phyloP scores from a whole-genome alignment of 495 filamentous ascomycete species.

The Acidiella bohemica region DNA sequence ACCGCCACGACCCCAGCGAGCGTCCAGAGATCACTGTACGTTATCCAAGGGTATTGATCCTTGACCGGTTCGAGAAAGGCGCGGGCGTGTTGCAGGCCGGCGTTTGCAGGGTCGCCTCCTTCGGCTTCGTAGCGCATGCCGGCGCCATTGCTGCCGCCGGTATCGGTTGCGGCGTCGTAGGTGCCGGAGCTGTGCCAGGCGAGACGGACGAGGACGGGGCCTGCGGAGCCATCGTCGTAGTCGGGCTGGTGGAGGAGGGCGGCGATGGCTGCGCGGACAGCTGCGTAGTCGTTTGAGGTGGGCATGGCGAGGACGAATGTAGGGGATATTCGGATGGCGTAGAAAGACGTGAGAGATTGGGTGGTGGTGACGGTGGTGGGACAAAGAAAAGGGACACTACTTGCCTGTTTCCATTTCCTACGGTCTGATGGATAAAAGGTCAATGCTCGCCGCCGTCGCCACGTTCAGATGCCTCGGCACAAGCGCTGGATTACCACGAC shows the following conservation, averaged over 20 bases:
- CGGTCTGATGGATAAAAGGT: too few relatives aligned
- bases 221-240: constrained; percentile 51
- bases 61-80: constrained; percentile 50
- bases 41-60: constrained; percentile 45
- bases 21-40: constrained; percentile 51
- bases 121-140: constrained; percentile 53
- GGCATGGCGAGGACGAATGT: too few relatives aligned
- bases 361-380: too few relatives aligned
- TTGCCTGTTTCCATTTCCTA: too few relatives aligned
- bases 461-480: too few relatives aligned
- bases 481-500: too few relatives aligned
- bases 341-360: too few relatives aligned
- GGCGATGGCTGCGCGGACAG: constrained; percentile 41
- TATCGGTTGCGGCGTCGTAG: constrained; percentile 44
- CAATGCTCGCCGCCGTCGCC: too few relatives aligned
- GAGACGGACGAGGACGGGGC: constrained; percentile 47
- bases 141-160: constrained; percentile 49
- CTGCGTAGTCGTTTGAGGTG: constrained; percentile 34
- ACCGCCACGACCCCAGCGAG: constrained; percentile 46
- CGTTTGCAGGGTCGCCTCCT: constrained; percentile 50
- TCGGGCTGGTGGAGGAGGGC: constrained; percentile 42
- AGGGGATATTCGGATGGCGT: too few relatives aligned
- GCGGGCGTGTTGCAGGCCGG: constrained; percentile 48
- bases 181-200: constrained; percentile 53
- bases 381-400: too few relatives aligned